These are phyloP conservation scores for Zanthoxylum bungeanum DNA, from an alignment of 345 rosid genomes.

Conservation along the genomic window DNA sequence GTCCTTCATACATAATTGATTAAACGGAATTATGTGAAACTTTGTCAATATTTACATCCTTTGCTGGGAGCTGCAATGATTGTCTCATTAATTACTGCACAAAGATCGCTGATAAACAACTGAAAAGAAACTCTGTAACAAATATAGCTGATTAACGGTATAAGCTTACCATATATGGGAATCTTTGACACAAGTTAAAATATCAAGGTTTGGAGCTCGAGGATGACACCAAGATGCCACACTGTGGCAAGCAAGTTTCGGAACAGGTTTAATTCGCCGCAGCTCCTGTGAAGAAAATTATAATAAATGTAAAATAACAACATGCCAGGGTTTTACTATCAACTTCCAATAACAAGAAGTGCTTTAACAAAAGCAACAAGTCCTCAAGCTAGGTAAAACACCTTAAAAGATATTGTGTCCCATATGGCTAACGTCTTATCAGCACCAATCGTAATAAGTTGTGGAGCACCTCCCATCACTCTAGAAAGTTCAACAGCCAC, in stretches of 20 bases:
- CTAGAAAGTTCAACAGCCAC: constrained; percentile 93
- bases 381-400: constrained; percentile 21
- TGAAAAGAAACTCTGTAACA: constrained; percentile 13
- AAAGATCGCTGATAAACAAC: constrained; percentile 6
- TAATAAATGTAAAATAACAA: constrained; percentile 10
- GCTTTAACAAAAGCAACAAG: constrained; percentile 7
- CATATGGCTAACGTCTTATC: constrained; percentile 97
- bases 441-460: constrained; percentile 93
- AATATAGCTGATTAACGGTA: constrained; percentile 11
- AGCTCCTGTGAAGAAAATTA: constrained; percentile 60
- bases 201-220: constrained; percentile 98
- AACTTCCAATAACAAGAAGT: constrained; percentile 1
- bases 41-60: background rate
- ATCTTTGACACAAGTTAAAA: constrained; percentile 94
- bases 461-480: constrained; percentile 95
- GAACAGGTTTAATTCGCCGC: constrained; percentile 94
- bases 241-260: constrained; percentile 93
- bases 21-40: background rate
- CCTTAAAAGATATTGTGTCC: constrained; percentile 99
- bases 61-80: background rate
- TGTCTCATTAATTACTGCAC: constrained; percentile 8
- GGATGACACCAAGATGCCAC: constrained; percentile 99
- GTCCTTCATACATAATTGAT: background rate
- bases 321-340: background rate
- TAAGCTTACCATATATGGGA: constrained; percentile 85